Conservation (phyloP, 257 asterid species). For the Solanum corneliomulleri region DNA sequence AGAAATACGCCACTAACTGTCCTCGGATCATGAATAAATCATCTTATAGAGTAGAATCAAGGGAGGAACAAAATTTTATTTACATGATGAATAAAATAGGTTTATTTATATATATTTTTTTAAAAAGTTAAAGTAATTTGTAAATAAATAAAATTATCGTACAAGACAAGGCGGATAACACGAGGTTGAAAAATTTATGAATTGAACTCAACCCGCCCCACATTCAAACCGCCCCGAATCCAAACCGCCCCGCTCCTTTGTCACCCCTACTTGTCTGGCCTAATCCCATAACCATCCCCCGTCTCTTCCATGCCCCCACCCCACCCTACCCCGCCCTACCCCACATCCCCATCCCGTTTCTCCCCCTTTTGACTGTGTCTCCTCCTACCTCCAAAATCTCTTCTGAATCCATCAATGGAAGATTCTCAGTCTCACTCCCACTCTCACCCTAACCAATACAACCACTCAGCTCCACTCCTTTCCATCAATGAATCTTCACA, state of each 20-base stretch:
- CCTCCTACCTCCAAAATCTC: neutral
- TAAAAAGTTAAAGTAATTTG: no score
- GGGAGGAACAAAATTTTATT: no score
- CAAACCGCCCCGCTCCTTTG: neutral
- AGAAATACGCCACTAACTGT: no score
- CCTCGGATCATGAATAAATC: no score
- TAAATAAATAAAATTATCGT: no score
- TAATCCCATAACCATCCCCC: neutral
- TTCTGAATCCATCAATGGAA: slow-evolving; percentile 5
- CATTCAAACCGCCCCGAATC: no score
- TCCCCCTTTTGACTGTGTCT: slow-evolving; percentile 5
- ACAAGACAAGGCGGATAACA: no score
- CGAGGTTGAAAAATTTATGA: no score
- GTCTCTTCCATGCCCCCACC: neutral
- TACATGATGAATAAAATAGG: no score
- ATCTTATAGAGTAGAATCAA: no score
- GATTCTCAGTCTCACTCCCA: neutral
- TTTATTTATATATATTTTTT: no score
- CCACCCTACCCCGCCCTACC: neutral
- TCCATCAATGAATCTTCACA: neutral
- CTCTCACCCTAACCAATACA: neutral
- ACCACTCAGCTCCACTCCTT: neutral
- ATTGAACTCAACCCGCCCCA: no score
- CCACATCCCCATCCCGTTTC: neutral
- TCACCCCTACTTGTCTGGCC: neutral